Conservation (phyloP, 129 eudicot species). For the Centaurea solstitialis region DNA sequence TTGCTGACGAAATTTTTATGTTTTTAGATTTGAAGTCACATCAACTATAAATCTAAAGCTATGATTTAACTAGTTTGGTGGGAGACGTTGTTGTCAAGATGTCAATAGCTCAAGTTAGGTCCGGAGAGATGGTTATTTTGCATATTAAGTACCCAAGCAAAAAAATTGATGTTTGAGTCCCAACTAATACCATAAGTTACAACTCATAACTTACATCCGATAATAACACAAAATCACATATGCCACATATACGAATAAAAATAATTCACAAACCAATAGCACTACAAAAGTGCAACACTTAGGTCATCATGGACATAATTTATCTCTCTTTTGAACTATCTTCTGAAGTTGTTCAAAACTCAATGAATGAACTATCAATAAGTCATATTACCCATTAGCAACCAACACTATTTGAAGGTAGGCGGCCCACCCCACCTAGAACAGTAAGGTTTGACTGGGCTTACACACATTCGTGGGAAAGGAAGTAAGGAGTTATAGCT, state of each 20-base stretch:
- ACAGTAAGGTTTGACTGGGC: too few species aligned
- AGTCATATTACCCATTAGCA: neutral
- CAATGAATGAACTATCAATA: neutral
- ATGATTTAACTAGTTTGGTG: slow-evolving; percentile 9
- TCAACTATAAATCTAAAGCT: slow-evolving; percentile 1
- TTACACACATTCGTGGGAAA: too few species aligned
- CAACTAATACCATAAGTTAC: slow-evolving; percentile 1
- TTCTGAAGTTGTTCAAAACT: neutral
- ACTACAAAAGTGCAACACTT: neutral
- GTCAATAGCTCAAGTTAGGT: neutral
- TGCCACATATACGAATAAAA: neutral
- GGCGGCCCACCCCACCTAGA: too few species aligned
- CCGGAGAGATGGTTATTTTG: neutral
- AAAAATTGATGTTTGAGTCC: slow-evolving; percentile 5
- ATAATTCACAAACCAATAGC: neutral
- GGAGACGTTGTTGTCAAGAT: neutral
- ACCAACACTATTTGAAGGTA: neutral
- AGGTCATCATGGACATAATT: neutral
- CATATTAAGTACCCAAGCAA: neutral
- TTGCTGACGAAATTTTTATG: neutral
- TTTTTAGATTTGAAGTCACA: neutral
- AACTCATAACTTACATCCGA: neutral
- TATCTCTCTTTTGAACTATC: neutral
- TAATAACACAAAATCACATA: neutral
- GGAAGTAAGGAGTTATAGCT: too few species aligned